Evolutionary conservation across 306 rosid species (phyloP).

Genomic region (Ziziphus jujuba): DNA sequence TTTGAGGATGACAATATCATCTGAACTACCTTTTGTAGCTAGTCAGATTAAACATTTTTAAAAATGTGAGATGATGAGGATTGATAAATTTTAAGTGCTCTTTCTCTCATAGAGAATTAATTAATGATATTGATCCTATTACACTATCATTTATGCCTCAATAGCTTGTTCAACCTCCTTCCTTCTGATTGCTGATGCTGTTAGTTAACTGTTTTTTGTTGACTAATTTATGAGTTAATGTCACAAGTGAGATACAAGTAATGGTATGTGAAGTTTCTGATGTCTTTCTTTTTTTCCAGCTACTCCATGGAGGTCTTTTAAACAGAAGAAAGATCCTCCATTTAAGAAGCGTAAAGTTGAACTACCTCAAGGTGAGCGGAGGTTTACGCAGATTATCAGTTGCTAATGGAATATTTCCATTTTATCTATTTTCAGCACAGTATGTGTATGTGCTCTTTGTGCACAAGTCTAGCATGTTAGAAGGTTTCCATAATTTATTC

Average conservation of each 20-base stretch:
- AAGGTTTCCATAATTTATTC: no score
- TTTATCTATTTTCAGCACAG: neutral
- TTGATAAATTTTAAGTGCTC: neutral
- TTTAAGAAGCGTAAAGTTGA: slow-evolving; percentile 76
- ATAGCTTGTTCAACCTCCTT: neutral
- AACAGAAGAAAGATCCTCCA: slow-evolving; percentile 74
- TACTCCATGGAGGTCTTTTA: slow-evolving; percentile 66
- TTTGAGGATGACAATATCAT: neutral
- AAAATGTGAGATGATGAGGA: neutral
- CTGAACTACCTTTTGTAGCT: neutral
- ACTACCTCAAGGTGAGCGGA: slow-evolving; percentile 68
- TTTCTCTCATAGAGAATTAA: neutral
- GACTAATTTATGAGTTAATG: neutral
- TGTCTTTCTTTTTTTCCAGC: slow-evolving; percentile 52
- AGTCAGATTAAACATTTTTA: neutral
- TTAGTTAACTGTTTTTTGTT: neutral
- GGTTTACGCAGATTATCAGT: slow-evolving; percentile 11
- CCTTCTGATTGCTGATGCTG: neutral
- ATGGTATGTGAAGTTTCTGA: slow-evolving; percentile 22
- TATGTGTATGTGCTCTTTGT: neutral
- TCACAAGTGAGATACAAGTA: slow-evolving; percentile 2
- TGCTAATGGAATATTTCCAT: neutral
- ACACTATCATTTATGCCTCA: no score
- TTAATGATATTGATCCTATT: neutral
- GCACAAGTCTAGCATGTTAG: no score